Base-by-base conservation (phyloP, 768 basidiomycete genomes). In the Brasilioporus rufonigricans region DNA sequence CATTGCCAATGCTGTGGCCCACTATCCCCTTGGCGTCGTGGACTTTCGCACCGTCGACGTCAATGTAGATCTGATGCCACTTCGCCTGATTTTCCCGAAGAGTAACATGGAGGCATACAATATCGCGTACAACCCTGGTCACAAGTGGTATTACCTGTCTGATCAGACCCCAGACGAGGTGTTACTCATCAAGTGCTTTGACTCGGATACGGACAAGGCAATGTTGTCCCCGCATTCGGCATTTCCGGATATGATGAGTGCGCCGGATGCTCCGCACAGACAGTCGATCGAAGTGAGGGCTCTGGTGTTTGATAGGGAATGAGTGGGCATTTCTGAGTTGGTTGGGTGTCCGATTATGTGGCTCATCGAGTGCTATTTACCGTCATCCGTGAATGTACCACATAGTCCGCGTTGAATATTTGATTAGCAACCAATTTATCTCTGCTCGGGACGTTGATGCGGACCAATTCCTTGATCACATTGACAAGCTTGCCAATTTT, bases 121-220 rank as follows among this genome's bases (percentile, higher is more conserved):
- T 49, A 64, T 77, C 50, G 64, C 64, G 26, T 65, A 72, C 56
- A 75, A 69, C 55, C 70, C 72, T 2, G 51, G 50, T 0, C 73
- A 75, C 60, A 55, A 56, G 61, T 76, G 73, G 74, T 73, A 72
- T 56, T 74, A 74, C 61, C 52, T 77, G 40, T 58, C 69, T 7
- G 61, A 73, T 50, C 72, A 39, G 19, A 39, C 39, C 19, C 39
- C 39, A 13, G 39, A 39, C 19, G 39, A 39, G n/a, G 39, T 39
- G 47, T 65, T 61, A 8, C 58, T 76, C 12, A 71, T 77, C 67
- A 76, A 76, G 65, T 75, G 77, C 59, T 77, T 68, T 48, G 76
- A 78, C 57, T 76, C 75, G 35, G 69, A 72, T 52, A 59, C 53
- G 39, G 63, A 68, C 46, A 66, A 66, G 61, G 72, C 76, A n/a